A percentile compares a stretch with the other conserved stretches of the same genome.
Evolutionary conservation across 768 basidiomycete species (phyloP).

Genomic region (Pisolithus albus): DNA sequence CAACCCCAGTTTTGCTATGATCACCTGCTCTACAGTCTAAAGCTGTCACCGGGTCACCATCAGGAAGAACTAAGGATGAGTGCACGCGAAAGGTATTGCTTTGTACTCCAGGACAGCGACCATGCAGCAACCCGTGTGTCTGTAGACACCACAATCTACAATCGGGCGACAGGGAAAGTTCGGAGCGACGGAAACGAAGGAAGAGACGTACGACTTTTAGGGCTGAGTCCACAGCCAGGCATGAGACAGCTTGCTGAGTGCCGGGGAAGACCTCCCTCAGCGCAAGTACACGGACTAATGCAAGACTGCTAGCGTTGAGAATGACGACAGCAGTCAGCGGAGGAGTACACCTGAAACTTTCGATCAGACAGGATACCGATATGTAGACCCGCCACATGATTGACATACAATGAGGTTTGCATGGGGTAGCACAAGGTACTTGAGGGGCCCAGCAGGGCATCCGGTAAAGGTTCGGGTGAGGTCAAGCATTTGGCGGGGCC

Average conservation of each 20-base stretch:
- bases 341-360: constrained; percentile 55
- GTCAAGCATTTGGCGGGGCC: constrained; percentile 36
- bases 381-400: not conserved
- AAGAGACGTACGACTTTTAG: constrained; percentile 67
- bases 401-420: constrained; percentile 54
- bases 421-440: constrained; percentile 50
- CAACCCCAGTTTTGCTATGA: not conserved
- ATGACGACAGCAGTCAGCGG: constrained; percentile 64
- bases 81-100: constrained; percentile 71
- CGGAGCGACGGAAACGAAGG: constrained; percentile 1
- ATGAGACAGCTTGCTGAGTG: constrained; percentile 43
- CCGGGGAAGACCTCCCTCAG: constrained; percentile 80
- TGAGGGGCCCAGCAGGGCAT: constrained; percentile 48
- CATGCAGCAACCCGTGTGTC: constrained; percentile 66
- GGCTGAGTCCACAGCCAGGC: constrained; percentile 64
- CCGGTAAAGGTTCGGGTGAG: constrained; percentile 41
- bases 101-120: constrained; percentile 63
- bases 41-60: constrained; percentile 47
- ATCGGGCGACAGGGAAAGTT: constrained; percentile 7
- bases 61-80: constrained; percentile 66
- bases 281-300: constrained; percentile 61
- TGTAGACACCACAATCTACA: constrained; percentile 68
- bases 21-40: constrained; percentile 73
- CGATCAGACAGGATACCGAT: not conserved
- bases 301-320: constrained; percentile 61